Percentiles rank a stretch among this genome's conserved stretches.
phyloP scores from a whole-genome alignment of 148 eudicot species.

The Rheum nobile region DNA sequence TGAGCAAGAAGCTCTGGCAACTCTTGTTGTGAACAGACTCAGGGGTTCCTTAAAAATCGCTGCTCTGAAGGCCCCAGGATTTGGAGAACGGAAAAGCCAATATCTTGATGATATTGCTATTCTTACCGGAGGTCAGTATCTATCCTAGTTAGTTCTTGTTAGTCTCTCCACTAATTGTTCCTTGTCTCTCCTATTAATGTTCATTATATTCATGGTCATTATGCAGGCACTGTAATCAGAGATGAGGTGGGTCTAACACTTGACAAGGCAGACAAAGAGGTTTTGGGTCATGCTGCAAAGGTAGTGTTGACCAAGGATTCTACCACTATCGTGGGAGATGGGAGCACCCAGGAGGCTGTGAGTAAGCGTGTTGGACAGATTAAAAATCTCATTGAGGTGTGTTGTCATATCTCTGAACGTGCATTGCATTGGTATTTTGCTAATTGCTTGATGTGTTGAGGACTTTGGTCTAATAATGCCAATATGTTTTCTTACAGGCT shows the following conservation, averaged over 20 bases:
- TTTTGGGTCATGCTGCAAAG: conserved; percentile 85
- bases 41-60: conserved; percentile 91
- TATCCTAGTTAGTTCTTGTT: not conserved
- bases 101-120: conserved; percentile 90
- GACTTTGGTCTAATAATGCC: not conserved
- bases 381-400: conserved; percentile 76
- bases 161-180: not conserved
- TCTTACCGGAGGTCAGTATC: conserved; percentile 67
- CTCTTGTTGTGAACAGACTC: conserved; percentile 84
- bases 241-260: conserved; percentile 80
- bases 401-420: not conserved
- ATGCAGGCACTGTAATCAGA: conserved; percentile 77
- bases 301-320: conserved; percentile 78
- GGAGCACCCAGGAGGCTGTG: conserved; percentile 81
- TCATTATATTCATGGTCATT: not conserved
- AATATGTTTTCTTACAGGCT: conserved; percentile 24
- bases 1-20: conserved; percentile 91
- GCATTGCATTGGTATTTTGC: not conserved
- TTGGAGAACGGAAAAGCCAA: conserved; percentile 87
- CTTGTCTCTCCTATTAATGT: not conserved
- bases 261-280: conserved; percentile 77
- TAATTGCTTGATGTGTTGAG: not conserved
- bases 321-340: conserved; percentile 85
- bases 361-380: conserved; percentile 74
- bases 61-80: conserved; percentile 91